A percentile compares a stretch with the other conserved stretches of the same genome.
Evolutionary conservation across 495 filamentous ascomycete genomes (phyloP).

Genomic region (Penicillium antarcticum): DNA sequence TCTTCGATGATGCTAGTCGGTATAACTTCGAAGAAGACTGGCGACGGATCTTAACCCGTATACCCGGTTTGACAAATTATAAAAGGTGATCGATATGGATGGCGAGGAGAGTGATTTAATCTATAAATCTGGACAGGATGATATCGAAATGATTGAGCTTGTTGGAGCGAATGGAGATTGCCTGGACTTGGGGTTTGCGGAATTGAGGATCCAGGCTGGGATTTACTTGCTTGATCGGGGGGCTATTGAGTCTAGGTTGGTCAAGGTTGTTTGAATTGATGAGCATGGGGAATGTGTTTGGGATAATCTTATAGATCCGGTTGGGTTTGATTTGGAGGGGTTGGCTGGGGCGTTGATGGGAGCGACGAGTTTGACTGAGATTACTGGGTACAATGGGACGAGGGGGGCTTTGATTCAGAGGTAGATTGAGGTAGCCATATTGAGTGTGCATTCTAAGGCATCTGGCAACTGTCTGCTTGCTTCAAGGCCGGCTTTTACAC

Average conservation of each 20-base stretch:
- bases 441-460: too few species aligned
- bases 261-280: constrained; percentile 9
- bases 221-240: constrained; percentile 8
- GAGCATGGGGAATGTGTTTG: constrained; percentile 12
- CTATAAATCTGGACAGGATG: constrained; percentile 7
- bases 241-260: constrained; percentile 8
- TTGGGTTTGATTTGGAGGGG: background rate
- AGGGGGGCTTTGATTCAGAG: background rate
- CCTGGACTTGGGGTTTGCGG: background rate
- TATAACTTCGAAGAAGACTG: constrained; percentile 7
- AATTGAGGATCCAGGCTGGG: constrained; percentile 2
- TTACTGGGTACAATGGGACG: background rate
- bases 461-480: too few species aligned
- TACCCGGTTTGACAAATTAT: constrained; percentile 8
- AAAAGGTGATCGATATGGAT: background rate
- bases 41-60: constrained; percentile 6
- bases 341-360: background rate
- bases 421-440: too few species aligned
- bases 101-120: constrained; percentile 1
- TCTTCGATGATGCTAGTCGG: background rate
- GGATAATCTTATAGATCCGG: constrained; percentile 1
- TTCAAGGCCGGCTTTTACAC: too few species aligned
- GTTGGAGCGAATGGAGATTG: constrained; percentile 1
- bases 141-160: constrained; percentile 4
- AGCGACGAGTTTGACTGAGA: background rate